Evolutionary conservation across 176 grass and related monocot genomes (phyloP).

Genomic region (Urochloa ruziziensis): DNA sequence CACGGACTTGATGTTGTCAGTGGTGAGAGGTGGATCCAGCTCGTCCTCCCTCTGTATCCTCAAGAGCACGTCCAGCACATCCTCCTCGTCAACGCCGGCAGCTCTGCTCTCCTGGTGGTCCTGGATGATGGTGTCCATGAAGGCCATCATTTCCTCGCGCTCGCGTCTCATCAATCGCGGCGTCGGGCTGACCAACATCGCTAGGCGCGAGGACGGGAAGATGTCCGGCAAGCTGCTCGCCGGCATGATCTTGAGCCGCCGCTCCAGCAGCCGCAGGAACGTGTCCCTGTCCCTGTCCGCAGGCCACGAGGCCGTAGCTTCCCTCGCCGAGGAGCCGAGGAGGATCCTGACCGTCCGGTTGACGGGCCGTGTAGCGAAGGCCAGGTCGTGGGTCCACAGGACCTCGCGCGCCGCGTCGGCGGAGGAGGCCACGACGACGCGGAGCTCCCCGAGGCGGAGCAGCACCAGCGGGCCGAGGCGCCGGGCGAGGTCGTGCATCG

Average conservation of each 20-base stretch:
- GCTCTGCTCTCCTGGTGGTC: background rate
- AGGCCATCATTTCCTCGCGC: background rate
- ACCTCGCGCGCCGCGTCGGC: background rate
- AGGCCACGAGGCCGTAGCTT: background rate
- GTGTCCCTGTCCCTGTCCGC: slow-evolving; percentile 9
- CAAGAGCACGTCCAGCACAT: slow-evolving; percentile 29
- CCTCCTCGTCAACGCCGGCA: background rate
- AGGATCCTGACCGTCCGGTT: background rate
- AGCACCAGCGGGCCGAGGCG: slow-evolving; percentile 11
- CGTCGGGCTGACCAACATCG: background rate
- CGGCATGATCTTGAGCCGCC: background rate
- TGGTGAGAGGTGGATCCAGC: slow-evolving; percentile 11
- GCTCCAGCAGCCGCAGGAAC: slow-evolving; percentile 2
- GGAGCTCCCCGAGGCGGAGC: slow-evolving; percentile 7
- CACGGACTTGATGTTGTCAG: background rate
- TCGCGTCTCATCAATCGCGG: background rate
- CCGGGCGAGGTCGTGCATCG: background rate
- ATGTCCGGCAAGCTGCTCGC: background rate
- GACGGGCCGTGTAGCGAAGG: slow-evolving; percentile 1
- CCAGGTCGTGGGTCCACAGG: background rate
- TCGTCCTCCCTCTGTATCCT: slow-evolving; percentile 12
- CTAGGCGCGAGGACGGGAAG: slow-evolving; percentile 1
- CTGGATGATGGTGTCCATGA: slow-evolving; percentile 4
- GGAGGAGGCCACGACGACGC: background rate
- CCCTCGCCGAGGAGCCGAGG: slow-evolving; percentile 1